These are phyloP conservation scores for Suhomyces taliae DNA, from an alignment of 1,139 yeast species.

Conservation along the genomic window DNA sequence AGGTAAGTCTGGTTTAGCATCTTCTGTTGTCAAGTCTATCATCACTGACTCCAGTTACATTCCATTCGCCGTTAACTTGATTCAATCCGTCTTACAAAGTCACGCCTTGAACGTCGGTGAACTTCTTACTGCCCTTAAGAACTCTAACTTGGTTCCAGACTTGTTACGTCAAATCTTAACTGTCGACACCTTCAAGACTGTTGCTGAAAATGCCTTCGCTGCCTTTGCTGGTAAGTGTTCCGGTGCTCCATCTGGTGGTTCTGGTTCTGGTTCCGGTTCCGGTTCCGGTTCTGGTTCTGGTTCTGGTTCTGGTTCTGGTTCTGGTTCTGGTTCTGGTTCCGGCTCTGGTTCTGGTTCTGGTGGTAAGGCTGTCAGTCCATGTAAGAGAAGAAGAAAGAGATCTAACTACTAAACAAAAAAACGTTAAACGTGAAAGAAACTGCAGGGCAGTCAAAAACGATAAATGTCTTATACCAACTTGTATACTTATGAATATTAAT, in stretches of 20 bases:
- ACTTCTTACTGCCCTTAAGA: constrained; percentile 34
- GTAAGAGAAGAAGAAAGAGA: constrained; percentile 39
- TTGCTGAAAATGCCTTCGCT: constrained; percentile 42
- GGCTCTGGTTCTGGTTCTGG: constrained; percentile 13
- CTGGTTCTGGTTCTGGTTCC: constrained; percentile 11
- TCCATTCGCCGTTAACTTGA: constrained; percentile 39
- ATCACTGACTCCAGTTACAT: constrained; percentile 40
- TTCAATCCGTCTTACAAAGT: constrained; percentile 29
- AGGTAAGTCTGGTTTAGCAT: constrained; percentile 44
- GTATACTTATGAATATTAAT: constrained; percentile 8
- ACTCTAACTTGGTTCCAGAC: constrained; percentile 38
- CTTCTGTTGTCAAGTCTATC: constrained; percentile 41
- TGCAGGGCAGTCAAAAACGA: constrained; percentile 11
- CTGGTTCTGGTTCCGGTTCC: constrained; percentile 11
- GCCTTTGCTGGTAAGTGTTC: constrained; percentile 44
- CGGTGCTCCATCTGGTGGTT: constrained; percentile 11
- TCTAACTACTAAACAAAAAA: constrained; percentile 22
- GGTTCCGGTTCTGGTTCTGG: constrained; percentile 13
- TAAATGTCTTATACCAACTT: constrained; percentile 3
- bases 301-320: constrained; percentile 12
- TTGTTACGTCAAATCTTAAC: constrained; percentile 38
- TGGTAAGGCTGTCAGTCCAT: constrained; percentile 21
- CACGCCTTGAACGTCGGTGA: constrained; percentile 31
- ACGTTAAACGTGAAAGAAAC: constrained; percentile 1
- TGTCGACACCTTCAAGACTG: constrained; percentile 36